Evolutionary conservation across 2,329 filamentous ascomycete genomes (phyloP).

Genomic region (Pestalotiopsis fici): DNA sequence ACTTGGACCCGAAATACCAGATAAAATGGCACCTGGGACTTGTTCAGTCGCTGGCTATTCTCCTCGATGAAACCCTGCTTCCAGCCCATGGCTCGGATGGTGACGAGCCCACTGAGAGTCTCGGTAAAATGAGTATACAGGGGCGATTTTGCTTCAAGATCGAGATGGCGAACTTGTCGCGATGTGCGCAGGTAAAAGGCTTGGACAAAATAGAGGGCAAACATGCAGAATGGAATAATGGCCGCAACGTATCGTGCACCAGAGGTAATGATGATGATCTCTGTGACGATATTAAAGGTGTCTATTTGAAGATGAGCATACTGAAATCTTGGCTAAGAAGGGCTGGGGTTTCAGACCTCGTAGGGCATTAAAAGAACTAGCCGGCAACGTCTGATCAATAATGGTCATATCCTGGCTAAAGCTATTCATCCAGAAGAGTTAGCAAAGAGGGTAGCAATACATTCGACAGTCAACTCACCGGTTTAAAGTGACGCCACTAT

Average conservation of each 20-base stretch:
- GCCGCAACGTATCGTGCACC: background rate
- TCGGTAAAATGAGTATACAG: conserved; percentile 32
- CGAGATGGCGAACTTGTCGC: conserved; percentile 28
- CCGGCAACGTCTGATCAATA: too few species aligned
- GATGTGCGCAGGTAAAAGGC: conserved; percentile 35
- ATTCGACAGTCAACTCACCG: too few species aligned
- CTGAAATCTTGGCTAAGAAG: too few species aligned
- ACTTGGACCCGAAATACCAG: conserved; percentile 31
- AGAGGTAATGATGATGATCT: background rate
- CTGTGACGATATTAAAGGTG: too few species aligned
- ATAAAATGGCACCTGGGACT: conserved; percentile 33
- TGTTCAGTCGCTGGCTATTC: background rate
- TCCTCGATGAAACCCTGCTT: background rate
- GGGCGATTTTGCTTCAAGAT: conserved; percentile 26
- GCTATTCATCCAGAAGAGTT: too few species aligned
- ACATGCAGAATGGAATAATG: background rate
- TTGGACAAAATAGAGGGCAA: conserved; percentile 28
- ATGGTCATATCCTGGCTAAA: too few species aligned
- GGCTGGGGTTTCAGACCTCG: too few species aligned
- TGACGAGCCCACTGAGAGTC: conserved; percentile 9
- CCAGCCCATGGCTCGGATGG: conserved; percentile 9
- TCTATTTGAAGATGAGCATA: too few species aligned
- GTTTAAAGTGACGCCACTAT: too few species aligned
- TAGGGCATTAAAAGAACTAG: too few species aligned
- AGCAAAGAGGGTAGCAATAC: too few species aligned